These are phyloP conservation scores for Pinus taeda DNA, from an alignment of 75 land plant genomes.

Conservation along the genomic window DNA sequence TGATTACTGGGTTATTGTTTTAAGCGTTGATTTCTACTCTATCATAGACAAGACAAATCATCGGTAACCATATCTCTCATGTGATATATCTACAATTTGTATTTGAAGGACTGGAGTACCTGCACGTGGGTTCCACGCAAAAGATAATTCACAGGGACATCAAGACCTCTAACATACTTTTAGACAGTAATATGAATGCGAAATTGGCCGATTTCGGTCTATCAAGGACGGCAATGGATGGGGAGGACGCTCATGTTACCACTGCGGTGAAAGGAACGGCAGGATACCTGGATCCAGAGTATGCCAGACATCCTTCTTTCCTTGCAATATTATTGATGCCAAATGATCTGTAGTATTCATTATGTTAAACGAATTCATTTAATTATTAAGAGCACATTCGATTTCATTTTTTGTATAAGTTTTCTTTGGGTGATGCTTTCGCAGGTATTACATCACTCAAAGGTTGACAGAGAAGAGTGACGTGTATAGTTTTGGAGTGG, in stretches of 20 bases:
- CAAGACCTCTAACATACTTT: constrained; percentile 50
- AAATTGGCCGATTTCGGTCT: constrained; percentile 66
- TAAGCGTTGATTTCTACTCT: no score
- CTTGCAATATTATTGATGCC: no score
- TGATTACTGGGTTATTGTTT: not conserved
- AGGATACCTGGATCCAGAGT: constrained; percentile 71
- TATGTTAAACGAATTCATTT: no score
- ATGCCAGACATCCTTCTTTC: constrained; percentile 4
- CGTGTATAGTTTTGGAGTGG: constrained; percentile 3
- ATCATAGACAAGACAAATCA: no score
- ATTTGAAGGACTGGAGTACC: constrained; percentile 51
- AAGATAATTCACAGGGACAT: constrained; percentile 68
- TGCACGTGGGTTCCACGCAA: constrained; percentile 55
- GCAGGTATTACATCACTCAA: not conserved
- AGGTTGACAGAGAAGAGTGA: not conserved
- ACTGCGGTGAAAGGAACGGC: constrained; percentile 61
- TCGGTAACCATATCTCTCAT: not conserved
- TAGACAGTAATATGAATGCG: constrained; percentile 40
- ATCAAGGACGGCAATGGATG: constrained; percentile 30
- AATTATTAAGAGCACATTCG: no score
- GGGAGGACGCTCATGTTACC: constrained; percentile 46
- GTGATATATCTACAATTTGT: not conserved
- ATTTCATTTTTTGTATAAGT: no score
- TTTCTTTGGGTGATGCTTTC: not conserved
- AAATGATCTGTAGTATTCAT: no score